phyloP scores from a whole-genome alignment of 1,284 basidiomycete species.

The Cryptococcus depauperatus region DNA sequence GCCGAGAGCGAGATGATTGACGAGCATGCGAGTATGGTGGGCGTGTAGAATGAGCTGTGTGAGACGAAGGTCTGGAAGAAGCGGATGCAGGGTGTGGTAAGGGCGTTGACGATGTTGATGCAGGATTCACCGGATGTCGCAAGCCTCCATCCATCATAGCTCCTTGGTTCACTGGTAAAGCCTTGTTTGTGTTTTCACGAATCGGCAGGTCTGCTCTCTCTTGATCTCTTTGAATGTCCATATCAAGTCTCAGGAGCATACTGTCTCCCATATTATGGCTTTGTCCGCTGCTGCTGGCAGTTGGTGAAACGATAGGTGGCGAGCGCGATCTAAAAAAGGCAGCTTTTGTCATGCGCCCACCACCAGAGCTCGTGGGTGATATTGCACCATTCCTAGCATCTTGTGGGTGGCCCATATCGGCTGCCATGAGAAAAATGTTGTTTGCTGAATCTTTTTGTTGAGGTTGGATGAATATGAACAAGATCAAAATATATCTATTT shows the following conservation, averaged over 20 bases:
- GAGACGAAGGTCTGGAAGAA: not conserved
- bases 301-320: slow-evolving; percentile 18
- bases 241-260: slow-evolving; percentile 9
- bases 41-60: not conserved
- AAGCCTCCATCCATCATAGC: slow-evolving; percentile 3
- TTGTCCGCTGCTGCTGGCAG: slow-evolving; percentile 4
- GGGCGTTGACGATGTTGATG: not conserved
- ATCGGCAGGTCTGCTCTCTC: too few relatives aligned
- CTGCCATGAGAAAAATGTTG: too few relatives aligned
- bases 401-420: too few relatives aligned
- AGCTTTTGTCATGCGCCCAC: slow-evolving; percentile 28
- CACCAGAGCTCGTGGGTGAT: slow-evolving; percentile 21
- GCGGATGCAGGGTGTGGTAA: not conserved
- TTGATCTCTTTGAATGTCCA: slow-evolving; percentile 4
- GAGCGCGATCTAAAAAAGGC: slow-evolving; percentile 36
- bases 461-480: too few relatives aligned
- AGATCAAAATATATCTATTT: too few relatives aligned
- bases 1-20: not conserved
- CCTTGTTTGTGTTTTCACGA: slow-evolving; percentile 5
- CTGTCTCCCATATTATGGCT: slow-evolving; percentile 9
- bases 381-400: too few relatives aligned
- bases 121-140: slow-evolving; percentile 1
- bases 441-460: too few relatives aligned
- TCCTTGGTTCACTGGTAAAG: slow-evolving; percentile 9
- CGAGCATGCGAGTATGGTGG: not conserved